These are phyloP conservation scores for Cryphonectria parasitica DNA, from an alignment of 2,329 filamentous ascomycete species.

Conservation along the genomic window DNA sequence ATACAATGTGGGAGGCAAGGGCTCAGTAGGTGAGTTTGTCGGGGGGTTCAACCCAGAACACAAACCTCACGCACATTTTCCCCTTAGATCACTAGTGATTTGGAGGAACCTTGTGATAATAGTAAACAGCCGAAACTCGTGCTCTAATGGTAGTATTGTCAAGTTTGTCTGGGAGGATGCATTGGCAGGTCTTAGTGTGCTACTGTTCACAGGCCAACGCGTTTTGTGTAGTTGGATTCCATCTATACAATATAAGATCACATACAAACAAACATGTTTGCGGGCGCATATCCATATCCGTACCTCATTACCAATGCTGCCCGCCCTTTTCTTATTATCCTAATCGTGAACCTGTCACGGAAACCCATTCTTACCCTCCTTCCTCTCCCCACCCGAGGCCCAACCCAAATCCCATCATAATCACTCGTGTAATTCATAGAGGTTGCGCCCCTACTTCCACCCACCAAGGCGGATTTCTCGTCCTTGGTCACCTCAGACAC, in stretches of 20 bases:
- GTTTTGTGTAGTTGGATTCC: neutral
- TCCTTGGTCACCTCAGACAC: slow-evolving; percentile 43
- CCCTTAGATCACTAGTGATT: neutral
- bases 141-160: neutral
- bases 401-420: slow-evolving; percentile 1
- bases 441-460: neutral
- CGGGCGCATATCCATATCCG: neutral
- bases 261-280: neutral
- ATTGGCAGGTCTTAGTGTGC: neutral
- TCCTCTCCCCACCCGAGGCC: neutral
- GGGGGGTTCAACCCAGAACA: too few species aligned
- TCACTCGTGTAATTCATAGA: slow-evolving; percentile 12
- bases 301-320: slow-evolving; percentile 7
- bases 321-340: slow-evolving; percentile 1
- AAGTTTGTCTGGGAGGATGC: neutral
- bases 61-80: too few species aligned
- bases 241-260: slow-evolving; percentile 2
- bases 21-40: neutral
- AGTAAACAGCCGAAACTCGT: neutral
- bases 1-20: too few species aligned
- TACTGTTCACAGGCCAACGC: too few species aligned
- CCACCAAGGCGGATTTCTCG: neutral
- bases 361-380: neutral
- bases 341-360: slow-evolving; percentile 1
- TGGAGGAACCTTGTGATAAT: neutral